Conservation (phyloP, 805 yeast genomes). For the Metschnikowia gelsemii region DNA sequence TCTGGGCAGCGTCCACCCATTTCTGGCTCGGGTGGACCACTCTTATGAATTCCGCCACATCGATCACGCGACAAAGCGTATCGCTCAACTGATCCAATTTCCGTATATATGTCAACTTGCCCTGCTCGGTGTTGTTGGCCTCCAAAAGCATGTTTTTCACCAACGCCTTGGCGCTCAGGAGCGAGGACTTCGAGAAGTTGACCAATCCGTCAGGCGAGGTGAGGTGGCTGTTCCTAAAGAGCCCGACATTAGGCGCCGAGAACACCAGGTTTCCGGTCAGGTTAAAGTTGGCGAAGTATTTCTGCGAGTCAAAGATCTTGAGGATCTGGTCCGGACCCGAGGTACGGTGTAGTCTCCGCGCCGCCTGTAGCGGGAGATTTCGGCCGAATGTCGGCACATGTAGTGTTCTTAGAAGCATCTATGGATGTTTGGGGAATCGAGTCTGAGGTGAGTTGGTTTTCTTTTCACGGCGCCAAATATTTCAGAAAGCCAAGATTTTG, state of each 20-base stretch:
- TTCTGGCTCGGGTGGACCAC: slow-evolving; percentile 77
- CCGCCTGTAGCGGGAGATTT: neutral
- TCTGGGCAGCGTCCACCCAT: slow-evolving; percentile 79
- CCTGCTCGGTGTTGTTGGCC: slow-evolving; percentile 42
- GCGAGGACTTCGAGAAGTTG: slow-evolving; percentile 63
- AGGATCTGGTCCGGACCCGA: slow-evolving; percentile 33
- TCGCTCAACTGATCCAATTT: slow-evolving; percentile 85
- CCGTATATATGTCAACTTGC: slow-evolving; percentile 47
- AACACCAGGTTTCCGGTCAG: slow-evolving; percentile 21
- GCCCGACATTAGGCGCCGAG: slow-evolving; percentile 33
- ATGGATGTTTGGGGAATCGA: too few relatives aligned
- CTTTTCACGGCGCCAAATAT: too few relatives aligned
- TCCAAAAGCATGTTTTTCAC: slow-evolving; percentile 53
- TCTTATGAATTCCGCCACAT: slow-evolving; percentile 87
- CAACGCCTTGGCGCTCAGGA: slow-evolving; percentile 62
- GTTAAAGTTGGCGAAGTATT: slow-evolving; percentile 55
- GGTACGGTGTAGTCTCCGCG: slow-evolving; percentile 9
- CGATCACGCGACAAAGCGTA: slow-evolving; percentile 86
- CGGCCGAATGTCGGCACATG: neutral
- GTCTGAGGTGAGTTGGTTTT: too few relatives aligned
- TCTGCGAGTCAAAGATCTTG: slow-evolving; percentile 60
- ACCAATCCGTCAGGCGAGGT: slow-evolving; percentile 68
- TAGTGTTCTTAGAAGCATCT: slow-evolving; percentile 6
- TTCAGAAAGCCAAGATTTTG: too few relatives aligned
- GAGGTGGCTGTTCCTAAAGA: slow-evolving; percentile 72